Evolutionary conservation across 2,329 filamentous ascomycete genomes (phyloP).

Genomic region (Pseudopyricularia javanii): DNA sequence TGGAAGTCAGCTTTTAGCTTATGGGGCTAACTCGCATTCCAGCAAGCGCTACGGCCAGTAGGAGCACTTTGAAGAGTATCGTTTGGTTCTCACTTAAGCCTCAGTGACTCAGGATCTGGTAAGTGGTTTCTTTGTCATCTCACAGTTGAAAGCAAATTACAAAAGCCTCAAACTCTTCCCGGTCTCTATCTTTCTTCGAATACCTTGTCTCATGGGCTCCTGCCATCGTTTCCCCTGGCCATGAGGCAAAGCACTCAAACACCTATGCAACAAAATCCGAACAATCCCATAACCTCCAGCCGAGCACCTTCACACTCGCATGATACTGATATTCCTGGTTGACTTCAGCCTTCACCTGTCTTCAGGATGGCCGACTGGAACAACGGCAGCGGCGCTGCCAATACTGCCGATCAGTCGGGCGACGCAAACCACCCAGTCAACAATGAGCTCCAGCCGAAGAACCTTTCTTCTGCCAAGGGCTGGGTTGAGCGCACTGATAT

Average conservation of each 20-base stretch:
- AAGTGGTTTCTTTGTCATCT: not conserved
- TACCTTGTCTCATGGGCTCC: too few relatives aligned
- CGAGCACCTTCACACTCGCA: not conserved
- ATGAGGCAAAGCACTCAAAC: too few relatives aligned
- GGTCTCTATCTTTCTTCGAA: too few relatives aligned
- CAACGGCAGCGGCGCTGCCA: not conserved
- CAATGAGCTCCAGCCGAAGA: constrained; percentile 7
- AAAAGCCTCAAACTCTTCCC: too few relatives aligned
- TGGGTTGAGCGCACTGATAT: constrained; percentile 35
- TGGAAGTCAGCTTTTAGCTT: too few relatives aligned
- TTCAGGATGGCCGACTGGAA: not conserved
- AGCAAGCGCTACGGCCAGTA: not conserved
- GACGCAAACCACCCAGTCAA: constrained; percentile 19
- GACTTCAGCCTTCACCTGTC: not conserved
- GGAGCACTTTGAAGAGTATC: not conserved
- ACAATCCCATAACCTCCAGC: not conserved
- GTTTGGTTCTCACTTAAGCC: not conserved
- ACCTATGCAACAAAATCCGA: too few relatives aligned
- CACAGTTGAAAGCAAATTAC: too few relatives aligned
- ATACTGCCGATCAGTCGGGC: constrained; percentile 4
- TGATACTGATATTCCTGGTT: not conserved
- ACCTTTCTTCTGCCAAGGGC: constrained; percentile 15
- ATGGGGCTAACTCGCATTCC: too few relatives aligned
- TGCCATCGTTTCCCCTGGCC: too few relatives aligned
- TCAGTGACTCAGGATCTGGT: not conserved